Evolutionary conservation across 139 green algal genomes (phyloP), one percentile per base, ranked within the genome.

Genomic region (Coelastrella sp.): DNA sequence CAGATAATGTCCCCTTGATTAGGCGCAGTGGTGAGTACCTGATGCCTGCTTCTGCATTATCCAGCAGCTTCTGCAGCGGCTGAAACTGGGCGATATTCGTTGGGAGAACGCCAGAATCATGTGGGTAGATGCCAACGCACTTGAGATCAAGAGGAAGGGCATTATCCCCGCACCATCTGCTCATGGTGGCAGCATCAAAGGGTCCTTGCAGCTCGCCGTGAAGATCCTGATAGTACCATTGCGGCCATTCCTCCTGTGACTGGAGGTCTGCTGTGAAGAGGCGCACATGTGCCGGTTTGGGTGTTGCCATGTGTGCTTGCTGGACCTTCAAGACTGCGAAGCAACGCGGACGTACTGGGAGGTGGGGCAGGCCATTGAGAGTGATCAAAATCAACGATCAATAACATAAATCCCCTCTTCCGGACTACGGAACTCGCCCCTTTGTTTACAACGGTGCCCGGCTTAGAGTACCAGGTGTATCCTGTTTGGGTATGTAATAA

Each of bases 141-240:
- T 82, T 70, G 8, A 91, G 57, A 72, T 91, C 87, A 70, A 79
- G n/a, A 15, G 87, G 87, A 61, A 91, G 79, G 8, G 61, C 74
- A 17, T 76, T 59, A 7, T 91, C 79, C 11, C 27, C 56, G 27
- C 19, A 81, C 87, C 87, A 91, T 17, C 79, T 58, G 17, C 61
- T 84, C 87, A 91, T 91, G 6, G 87, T 80, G n/a, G 20, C 27
- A 11, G 79, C 78, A 61, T 91, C 87, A 58, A 91, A 91, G 9
- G 87, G 87, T 49, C 87, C 87, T 80, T 91, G 87, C 78, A 87
- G 78, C 74, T 73, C 65, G 49, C 87, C 87, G 9, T 72, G 20
- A 11, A 91, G 78, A 60, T 91, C 87, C 20, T 87, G 65, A 49
- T 91, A 91, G n/a, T 87, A 91, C 87, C 87, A 91, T 14, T 25